These are phyloP conservation scores for Xylaria flabelliformis DNA, from an alignment of 495 filamentous ascomycete genomes.

Conservation along the genomic window DNA sequence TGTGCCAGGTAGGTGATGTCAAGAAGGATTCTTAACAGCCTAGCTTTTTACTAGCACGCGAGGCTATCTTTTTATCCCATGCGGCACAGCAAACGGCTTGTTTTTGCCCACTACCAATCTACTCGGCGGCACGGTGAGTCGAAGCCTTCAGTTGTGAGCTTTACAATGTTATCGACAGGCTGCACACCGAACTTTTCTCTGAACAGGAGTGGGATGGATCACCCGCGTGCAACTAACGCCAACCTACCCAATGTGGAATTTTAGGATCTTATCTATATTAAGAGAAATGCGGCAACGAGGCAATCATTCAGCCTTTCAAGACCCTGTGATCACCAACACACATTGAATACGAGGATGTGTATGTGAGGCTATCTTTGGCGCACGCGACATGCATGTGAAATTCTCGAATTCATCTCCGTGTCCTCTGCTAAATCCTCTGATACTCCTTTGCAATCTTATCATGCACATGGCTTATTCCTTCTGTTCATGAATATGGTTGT, in stretches of 20 bases:
- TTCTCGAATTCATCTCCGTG: not conserved
- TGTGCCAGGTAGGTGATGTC: constrained; percentile 2
- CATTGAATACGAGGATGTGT: not conserved
- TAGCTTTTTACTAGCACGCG: not conserved
- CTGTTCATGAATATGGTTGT: not conserved
- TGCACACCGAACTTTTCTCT: not conserved
- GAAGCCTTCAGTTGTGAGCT: not conserved
- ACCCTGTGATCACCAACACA: not conserved
- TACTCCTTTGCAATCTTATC: not conserved
- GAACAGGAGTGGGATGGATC: not conserved
- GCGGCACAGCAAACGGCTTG: not conserved
- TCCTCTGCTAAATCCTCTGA: not conserved
- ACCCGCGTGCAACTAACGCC: not conserved
- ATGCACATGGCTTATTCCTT: not conserved
- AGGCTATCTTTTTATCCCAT: not conserved
- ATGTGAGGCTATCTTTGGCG: not conserved
- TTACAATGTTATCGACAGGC: not conserved
- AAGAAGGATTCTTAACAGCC: constrained; percentile 6
- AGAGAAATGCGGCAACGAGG: not conserved
- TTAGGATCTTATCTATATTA: no score
- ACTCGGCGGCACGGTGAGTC: not conserved
- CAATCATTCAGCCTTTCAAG: not conserved
- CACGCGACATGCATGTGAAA: not conserved
- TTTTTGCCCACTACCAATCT: not conserved
- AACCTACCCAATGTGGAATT: not conserved